Evolutionary conservation across 192 early-diverging fungal genomes (phyloP).

Genomic region (Spizellomyces punctatus): DNA sequence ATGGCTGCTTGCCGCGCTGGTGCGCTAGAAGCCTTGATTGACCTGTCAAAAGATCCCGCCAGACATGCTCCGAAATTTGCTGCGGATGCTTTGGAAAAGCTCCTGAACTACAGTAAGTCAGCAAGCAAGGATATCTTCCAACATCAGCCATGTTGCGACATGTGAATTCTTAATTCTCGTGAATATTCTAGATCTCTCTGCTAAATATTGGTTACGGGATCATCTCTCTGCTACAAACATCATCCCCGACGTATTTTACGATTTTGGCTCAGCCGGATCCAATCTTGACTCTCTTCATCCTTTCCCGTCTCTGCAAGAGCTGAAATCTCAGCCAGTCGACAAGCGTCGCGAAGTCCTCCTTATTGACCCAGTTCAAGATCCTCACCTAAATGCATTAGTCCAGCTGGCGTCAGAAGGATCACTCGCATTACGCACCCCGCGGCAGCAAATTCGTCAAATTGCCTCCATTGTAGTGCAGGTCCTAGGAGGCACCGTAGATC

Average conservation of each 20-base stretch:
- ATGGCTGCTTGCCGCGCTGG: slow-evolving; percentile 48
- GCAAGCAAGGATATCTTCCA: background rate
- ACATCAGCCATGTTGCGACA: too few species aligned
- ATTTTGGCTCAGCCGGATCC: slow-evolving; percentile 53
- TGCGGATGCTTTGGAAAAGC: slow-evolving; percentile 57
- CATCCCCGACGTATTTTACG: slow-evolving; percentile 57
- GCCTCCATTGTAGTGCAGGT: slow-evolving; percentile 43
- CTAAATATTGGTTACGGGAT: slow-evolving; percentile 62
- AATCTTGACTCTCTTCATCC: slow-evolving; percentile 28
- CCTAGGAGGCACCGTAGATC: slow-evolving; percentile 53
- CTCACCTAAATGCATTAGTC: slow-evolving; percentile 29
- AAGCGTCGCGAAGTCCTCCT: slow-evolving; percentile 53
- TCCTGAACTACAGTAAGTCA: slow-evolving; percentile 53
- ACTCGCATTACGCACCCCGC: slow-evolving; percentile 15
- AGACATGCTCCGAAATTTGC: slow-evolving; percentile 53
- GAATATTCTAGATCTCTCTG: slow-evolving; percentile 48
- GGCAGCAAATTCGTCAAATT: slow-evolving; percentile 46
- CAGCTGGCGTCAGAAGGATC: background rate
- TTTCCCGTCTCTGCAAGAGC: slow-evolving; percentile 48
- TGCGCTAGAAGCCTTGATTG: slow-evolving; percentile 50
- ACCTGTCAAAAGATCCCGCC: slow-evolving; percentile 41
- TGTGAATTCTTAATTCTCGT: background rate
- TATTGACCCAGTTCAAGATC: slow-evolving; percentile 44
- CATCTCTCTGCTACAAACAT: slow-evolving; percentile 43
- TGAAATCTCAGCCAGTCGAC: slow-evolving; percentile 41